Base-by-base conservation (phyloP, 2,329 filamentous ascomycete species). In the Fusarium concolor region DNA sequence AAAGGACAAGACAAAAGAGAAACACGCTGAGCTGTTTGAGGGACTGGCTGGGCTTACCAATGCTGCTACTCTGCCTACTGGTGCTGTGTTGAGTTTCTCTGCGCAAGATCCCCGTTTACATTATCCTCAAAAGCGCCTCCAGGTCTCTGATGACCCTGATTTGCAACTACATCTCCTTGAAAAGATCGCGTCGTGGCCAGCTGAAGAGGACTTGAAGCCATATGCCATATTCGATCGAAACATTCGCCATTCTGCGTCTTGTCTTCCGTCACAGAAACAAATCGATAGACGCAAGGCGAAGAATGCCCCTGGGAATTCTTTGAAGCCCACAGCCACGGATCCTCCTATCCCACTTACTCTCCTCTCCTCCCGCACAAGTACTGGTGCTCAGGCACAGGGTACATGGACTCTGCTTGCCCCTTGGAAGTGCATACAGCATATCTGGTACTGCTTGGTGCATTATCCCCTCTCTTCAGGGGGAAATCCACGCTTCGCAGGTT, bases 401-500 rank as follows among this genome's bases (percentile, higher is more conserved):
- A 89, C 85, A 0, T 98, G 94, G 93, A 96, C 90, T 1, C 77
- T 98, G 2, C 83, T 98, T 24, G 85, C 96, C 5, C 96, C 96
- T 0, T 97, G 95, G 93, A 94, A 92, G 75, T 97, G 92, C 72
- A 91, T 98, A 35, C 83, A 89, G 35, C 88, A 93, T 0, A 84
- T 97, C 31, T 99, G 96, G 96, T 91, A 95, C 72, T 89, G 88
- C 45, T 80, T 98, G 15, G 90, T 97, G 80, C 93, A 93, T 75
- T 93, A 90, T 62, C 92, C 93, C 0, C 83, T 96, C 1, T 91
- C 89, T 0, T 91, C 89, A 2, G 94, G 94, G 10, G 90, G 91
- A 0, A 96, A 93, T 62, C 91, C 93, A 2, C 86, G 90, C 24
- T 93, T 97, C 70, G 95, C 92, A 2, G 95, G 96, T 0, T 74